These are phyloP conservation scores for Apiospora pterosperma DNA, from an alignment of 2,329 filamentous ascomycete species.

Conservation along the genomic window DNA sequence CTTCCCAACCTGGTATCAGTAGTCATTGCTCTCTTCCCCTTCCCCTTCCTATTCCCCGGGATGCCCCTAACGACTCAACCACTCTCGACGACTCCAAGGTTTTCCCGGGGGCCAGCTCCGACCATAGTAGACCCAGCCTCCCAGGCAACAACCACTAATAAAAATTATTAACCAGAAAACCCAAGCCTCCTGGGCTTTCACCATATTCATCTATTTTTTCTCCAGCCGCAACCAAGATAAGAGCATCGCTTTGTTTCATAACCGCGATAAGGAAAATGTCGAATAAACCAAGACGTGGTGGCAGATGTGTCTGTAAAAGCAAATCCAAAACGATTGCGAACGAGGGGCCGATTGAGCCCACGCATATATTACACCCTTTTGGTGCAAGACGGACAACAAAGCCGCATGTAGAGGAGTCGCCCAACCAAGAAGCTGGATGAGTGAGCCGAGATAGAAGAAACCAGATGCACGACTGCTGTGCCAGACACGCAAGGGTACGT, in stretches of 20 bases:
- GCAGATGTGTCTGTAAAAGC: conserved; percentile 2
- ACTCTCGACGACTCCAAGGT: not conserved
- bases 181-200: conserved; percentile 7
- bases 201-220: conserved; percentile 5
- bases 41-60: not conserved
- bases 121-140: conserved; percentile 3
- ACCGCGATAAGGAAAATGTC: conserved; percentile 1
- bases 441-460: not conserved
- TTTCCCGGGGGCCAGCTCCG: not conserved
- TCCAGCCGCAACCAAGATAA: conserved; percentile 5
- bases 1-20: conserved; percentile 27
- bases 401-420: not conserved
- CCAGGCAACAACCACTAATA: conserved; percentile 8
- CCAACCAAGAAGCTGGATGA: not conserved
- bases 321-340: conserved; percentile 6
- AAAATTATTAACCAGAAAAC: conserved; percentile 14
- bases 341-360: not conserved
- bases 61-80: not conserved
- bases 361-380: not conserved
- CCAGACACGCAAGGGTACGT: not conserved
- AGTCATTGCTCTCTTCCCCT: conserved; percentile 20
- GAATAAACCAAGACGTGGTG: not conserved
- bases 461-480: conserved; percentile 1
- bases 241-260: conserved; percentile 1
- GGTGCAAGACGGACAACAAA: not conserved